Conservation (phyloP, 2,329 filamentous ascomycete genomes). For the Xylaria multiplex region DNA sequence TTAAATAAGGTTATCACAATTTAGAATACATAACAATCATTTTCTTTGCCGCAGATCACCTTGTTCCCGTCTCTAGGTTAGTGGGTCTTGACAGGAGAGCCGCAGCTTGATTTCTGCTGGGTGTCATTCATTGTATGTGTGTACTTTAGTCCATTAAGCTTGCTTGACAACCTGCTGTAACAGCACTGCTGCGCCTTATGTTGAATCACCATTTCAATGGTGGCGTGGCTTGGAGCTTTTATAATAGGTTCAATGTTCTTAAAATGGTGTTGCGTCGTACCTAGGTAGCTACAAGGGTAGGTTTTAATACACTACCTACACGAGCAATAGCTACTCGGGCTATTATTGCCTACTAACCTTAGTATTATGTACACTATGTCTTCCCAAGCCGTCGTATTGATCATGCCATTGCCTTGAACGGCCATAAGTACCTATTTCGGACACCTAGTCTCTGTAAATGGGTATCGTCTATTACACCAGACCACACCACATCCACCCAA, state of each 20-base stretch:
- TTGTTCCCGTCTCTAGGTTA: not conserved
- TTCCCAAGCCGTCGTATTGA: not conserved
- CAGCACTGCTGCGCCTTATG: too few relatives aligned
- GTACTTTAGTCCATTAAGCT: not conserved
- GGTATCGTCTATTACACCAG: not conserved
- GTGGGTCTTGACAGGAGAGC: conserved; percentile 28
- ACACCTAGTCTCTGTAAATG: conserved; percentile 17
- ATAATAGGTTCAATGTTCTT: too few relatives aligned
- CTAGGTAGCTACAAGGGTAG: not conserved
- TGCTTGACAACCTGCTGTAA: too few relatives aligned
- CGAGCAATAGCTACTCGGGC: too few relatives aligned
- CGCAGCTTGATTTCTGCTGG: conserved; percentile 13
- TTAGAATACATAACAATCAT: conserved; percentile 13
- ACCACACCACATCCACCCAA: too few relatives aligned
- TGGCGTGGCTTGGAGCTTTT: too few relatives aligned
- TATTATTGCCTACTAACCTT: too few relatives aligned
- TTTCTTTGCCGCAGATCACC: conserved; percentile 18
- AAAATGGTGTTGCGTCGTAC: too few relatives aligned
- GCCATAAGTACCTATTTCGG: not conserved
- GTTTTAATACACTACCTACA: not conserved
- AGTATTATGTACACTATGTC: not conserved
- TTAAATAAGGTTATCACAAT: conserved; percentile 27
- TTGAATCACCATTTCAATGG: too few relatives aligned
- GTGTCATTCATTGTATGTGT: too few relatives aligned
- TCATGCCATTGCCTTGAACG: not conserved